Evolutionary conservation across 805 yeast genomes (phyloP), one percentile per base, ranked within the genome.

Genomic region (Suhomyces prunicola): DNA sequence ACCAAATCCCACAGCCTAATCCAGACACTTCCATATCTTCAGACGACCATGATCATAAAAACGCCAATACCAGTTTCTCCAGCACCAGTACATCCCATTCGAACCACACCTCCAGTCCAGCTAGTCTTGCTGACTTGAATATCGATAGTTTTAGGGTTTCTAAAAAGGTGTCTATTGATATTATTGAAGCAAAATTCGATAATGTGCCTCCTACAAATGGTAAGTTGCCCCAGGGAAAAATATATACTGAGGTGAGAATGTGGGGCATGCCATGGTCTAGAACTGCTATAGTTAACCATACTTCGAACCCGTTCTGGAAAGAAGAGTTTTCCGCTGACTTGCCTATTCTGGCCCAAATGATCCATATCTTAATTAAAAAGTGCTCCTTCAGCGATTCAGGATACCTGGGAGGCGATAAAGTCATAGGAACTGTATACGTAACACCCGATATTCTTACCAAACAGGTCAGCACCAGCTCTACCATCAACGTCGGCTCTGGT

Each of bases 251-350:
- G 60, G 74, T 91, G 2, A 71, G 79, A 15, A 76, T 89, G 65
- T 87, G 94, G 87, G 85, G 82, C 17, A 76, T 82, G 46, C 83
- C 87, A 0, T 87, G 93, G 90, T 89, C 88, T 39, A 74, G 90
- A 58, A 89, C 97, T 0, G 85, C 91, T 2, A 73, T 82, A 6
- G 86, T 86, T 0, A 71, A 74, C 36, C 72, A 79, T 46, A 59
- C 67, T 0, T 50, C 51, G 2, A 77, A 78, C 51, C 92, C 96
- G 1, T 89, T 89, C 64, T 92, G 97, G 94, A 83, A 91, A 63
- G 97, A 92, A 62, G 82, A 77, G 45, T 87, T 88, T 62, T 70
- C 78, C 1, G 71, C 87, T n/a, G 82, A 84, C 48, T 71, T 85
- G 42, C 86, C 88, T 0, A 72, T 81, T 6, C 71, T 77, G 45